A percentile compares a stretch with the other conserved stretches of the same genome.
Conservation (phyloP, 1,139 yeast genomes). For the Blastobotrys aristatus region DNA sequence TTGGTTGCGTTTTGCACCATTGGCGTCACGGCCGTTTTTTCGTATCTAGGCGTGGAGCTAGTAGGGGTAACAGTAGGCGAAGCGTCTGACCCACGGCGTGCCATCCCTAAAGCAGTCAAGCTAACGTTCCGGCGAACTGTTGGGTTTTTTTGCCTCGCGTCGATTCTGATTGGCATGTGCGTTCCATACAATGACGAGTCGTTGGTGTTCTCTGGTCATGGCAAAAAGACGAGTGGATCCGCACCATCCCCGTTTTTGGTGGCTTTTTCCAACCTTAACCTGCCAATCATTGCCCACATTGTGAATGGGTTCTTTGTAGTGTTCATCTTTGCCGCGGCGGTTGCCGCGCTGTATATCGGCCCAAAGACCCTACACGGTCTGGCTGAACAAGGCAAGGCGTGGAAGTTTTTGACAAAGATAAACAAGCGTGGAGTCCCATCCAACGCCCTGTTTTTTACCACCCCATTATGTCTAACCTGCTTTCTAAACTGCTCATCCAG, state of each 20-base stretch:
- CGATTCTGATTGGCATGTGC: conserved; percentile 46
- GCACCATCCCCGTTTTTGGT: conserved; percentile 58
- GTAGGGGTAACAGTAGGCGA: conserved; percentile 77
- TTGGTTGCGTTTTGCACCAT: conserved; percentile 48
- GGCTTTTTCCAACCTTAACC: conserved; percentile 56
- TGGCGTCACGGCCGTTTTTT: conserved; percentile 40
- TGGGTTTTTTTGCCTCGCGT: conserved; percentile 44
- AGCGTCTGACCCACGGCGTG: conserved; percentile 67
- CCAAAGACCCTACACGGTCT: conserved; percentile 64
- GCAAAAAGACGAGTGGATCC: conserved; percentile 51
- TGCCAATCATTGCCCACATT: conserved; percentile 56
- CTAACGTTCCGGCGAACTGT: conserved; percentile 59
- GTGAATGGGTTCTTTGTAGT: conserved; percentile 64
- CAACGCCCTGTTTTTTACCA: conserved; percentile 43
- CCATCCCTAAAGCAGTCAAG: conserved; percentile 68
- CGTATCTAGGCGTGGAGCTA: conserved; percentile 74
- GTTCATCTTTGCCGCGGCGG: conserved; percentile 68
- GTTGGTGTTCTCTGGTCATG: conserved; percentile 11
- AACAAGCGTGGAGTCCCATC: conserved; percentile 65
- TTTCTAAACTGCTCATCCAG: conserved; percentile 46
- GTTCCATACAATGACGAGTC: conserved; percentile 38
- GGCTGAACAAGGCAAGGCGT: conserved; percentile 60
- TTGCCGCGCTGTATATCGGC: conserved; percentile 67
- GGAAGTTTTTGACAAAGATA: conserved; percentile 52
- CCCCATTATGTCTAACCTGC: conserved; percentile 51